Conservation (phyloP, 2,329 filamentous ascomycete genomes). For the Pseudophaeomoniella oleicola region DNA sequence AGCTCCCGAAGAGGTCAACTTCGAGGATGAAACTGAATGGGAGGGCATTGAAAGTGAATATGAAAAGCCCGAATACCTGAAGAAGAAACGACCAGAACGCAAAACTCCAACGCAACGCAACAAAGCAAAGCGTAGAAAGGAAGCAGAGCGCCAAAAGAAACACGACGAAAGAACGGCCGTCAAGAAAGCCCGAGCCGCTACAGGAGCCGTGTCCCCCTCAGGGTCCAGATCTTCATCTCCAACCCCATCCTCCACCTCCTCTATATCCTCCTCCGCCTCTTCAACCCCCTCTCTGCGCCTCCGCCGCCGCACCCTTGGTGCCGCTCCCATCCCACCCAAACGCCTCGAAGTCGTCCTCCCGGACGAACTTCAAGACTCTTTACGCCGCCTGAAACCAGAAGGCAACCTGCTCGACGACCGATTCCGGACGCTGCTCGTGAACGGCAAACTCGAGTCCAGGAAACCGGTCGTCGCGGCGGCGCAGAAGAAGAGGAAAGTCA, state of each 20-base stretch:
- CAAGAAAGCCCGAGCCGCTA: constrained; percentile 51
- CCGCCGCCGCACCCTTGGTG: constrained; percentile 8
- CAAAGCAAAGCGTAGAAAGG: constrained; percentile 75
- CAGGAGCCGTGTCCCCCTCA: not conserved
- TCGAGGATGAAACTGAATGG: constrained; percentile 82
- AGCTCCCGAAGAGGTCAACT: constrained; percentile 58
- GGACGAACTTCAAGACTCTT: constrained; percentile 68
- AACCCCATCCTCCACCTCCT: not conserved
- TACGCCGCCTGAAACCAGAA: constrained; percentile 77
- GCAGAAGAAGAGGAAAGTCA: constrained; percentile 64
- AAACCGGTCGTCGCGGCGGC: constrained; percentile 66
- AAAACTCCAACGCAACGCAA: constrained; percentile 83
- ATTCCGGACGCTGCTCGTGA: constrained; percentile 74
- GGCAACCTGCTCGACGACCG: constrained; percentile 89
- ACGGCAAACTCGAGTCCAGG: constrained; percentile 77
- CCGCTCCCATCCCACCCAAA: constrained; percentile 49
- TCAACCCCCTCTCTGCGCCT: constrained; percentile 5
- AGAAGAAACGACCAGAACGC: constrained; percentile 62
- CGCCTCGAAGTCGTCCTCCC: constrained; percentile 67
- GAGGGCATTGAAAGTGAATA: constrained; percentile 73
- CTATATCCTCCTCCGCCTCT: not conserved
- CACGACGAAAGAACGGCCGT: constrained; percentile 64
- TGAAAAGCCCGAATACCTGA: constrained; percentile 53
- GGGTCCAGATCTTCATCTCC: not conserved
- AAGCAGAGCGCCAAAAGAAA: constrained; percentile 61